Evolutionary conservation across 2,329 filamentous ascomycete genomes (phyloP), one percentile per base, ranked within the genome.

Genomic region (Colletotrichum sp.): DNA sequence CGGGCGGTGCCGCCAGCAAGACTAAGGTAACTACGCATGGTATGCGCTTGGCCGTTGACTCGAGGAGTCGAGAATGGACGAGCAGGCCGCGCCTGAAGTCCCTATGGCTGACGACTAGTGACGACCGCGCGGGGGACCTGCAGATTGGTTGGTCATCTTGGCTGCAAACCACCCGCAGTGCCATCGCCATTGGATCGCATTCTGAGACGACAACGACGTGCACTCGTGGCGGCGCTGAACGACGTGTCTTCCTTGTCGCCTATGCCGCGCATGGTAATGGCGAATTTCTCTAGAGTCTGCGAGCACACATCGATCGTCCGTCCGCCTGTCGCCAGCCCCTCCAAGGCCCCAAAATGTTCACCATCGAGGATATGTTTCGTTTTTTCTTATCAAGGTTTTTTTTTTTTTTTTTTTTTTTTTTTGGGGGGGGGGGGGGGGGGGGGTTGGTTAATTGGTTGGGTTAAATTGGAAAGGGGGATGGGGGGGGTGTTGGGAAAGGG

Each of bases 321-420:
- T 21, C 55, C 36, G 16, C 55, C 55, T 55, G 24, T 55, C n/a
- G 24, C 10, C 18, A 28, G n/a, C 28, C 30, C n/a, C 18, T 52
- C 4, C 43, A 32, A 34, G 24, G 57, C 34, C 32, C 55, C 16
- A 59, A 65, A 48, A 28, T 71, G 32, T 34, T 59, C 67, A 21
- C 57, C 13, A 21, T 74, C 43, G 10, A 70, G 24, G 12, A 30
- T 32, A 13, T 26, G 30, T 34, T 30, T 4, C 12, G n/a, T 21
- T 16, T 16, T 34, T 14, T 34, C 13, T 14, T 34, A 34, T 34
- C 32, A 7, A 26, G 67, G 10, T 24, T 24, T 24, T 24, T 24
- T 24, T 24, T 26, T 26, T 77, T 78, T 79, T 79, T 70, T 72
- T 74, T 59, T 26, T 65, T 16, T 21, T 6, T 14, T 6, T 24